Evolutionary conservation across 768 basidiomycete species (phyloP), one percentile per base, ranked within the genome.

Genomic region (Trametes gibbosa): DNA sequence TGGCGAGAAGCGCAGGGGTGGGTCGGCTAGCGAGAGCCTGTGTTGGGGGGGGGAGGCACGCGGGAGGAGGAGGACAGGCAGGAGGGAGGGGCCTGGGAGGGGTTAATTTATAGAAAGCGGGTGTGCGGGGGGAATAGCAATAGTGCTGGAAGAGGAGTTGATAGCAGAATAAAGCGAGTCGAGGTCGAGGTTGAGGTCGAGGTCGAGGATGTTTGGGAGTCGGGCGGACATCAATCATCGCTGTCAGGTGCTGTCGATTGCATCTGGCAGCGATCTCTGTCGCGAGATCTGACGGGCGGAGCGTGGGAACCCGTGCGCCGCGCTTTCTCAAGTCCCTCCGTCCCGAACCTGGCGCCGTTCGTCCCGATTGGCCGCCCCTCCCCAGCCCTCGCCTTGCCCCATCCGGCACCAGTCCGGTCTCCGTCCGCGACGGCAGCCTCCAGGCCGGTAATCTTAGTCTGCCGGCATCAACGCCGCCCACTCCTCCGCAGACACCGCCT

Each of bases 331-430:
- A 68, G 73, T 67, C 69, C 39, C 58, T 63, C 66, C 81, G 78
- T 73, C 73, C 82, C 79, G 79, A 79, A 65, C 66, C 69, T 65
- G 68, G 57, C 70, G 63, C 70, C 72, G 63, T 65, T 63, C 59
- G 63, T 69, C 75, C 83, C 81, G 81, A 82, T 82, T 82, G 77
- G 79, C 66, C 57, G 40, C 48, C 55, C 60, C 61, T 51, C 59
- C 47, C 63, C 52, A 37, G 46, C 64, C 47, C 62, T 65, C 68
- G 41, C 23, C 54, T 32, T 50, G 29, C 27, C 42, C 51, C 41
- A 19, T 51, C 58, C 42, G 42, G 53, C 39, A 29, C 39, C 61
- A 46, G 62, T 67, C 65, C 67, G 66, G 68, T 69, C 63, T 67
- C 74, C 29, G 76, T 74, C 73, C 71, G 78, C 80, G 78, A 74